Evolutionary conservation across 179 eudicot genomes (phyloP), one percentile per base, ranked within the genome.

Genomic region (Spinacia oleracea): DNA sequence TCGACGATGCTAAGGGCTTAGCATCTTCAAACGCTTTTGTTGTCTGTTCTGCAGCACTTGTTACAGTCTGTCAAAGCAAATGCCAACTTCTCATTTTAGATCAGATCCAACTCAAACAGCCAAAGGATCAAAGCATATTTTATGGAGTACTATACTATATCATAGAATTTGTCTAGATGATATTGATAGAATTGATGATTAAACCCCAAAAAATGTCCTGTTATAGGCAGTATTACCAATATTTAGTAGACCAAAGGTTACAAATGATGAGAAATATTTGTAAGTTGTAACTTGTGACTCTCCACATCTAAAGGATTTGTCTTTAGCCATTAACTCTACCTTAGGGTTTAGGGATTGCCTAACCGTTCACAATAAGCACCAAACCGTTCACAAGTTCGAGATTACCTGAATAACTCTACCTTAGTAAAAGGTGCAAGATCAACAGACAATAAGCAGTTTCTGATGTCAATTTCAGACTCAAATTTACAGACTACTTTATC

Each of bases 11-110:
- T 31, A 93, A 78, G 9, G 98, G 98, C 80, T 80, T 90, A 9
- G 85, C 97, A 20, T 75, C 92, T 81, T 89, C 88, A 56, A 95
- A 90, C 55, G 89, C 89, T 85, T 86, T 93, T 48, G 91, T 76
- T n/a, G 94, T 93, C 73, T 90, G 92, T 78, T 88, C 90, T 67
- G 97, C 97, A 70, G 91, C 98, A 87, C 85, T 91, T 50, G 88
- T 86, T 51, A 93, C 97, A 46, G 91, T 91, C 97, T 94, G 91
- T 45, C 64, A 65, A 8, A 68, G 58, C 50, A 75, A 65, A 75
- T 2, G 55, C 77, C 76, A 43, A 53, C 8, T 31, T 21, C 8
- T 75, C 63, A 75, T 51, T 42, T 31, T 75, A 46, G 64, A 64
- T 42, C 35, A 46, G 64, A 64, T 42, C 35, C 38, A 45, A 4